Conservation (phyloP, 2,329 filamentous ascomycete genomes). For the Xylaria arbuscula region DNA sequence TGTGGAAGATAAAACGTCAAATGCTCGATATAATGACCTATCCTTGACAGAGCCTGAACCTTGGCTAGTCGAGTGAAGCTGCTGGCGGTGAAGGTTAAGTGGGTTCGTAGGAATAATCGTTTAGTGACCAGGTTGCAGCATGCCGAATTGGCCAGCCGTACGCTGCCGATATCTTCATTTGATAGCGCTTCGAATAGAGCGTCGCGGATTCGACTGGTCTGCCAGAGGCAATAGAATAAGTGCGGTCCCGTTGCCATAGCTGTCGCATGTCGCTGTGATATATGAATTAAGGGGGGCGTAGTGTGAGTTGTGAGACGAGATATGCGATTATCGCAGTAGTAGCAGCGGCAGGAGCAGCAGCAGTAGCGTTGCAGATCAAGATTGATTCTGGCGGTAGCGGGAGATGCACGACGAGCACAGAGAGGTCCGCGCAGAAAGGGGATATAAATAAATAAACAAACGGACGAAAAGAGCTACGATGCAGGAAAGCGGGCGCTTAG, state of each 20-base stretch:
- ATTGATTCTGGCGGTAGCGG: constrained; percentile 31
- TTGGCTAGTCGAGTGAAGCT: constrained; percentile 80
- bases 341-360: neutral
- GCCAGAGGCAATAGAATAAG: constrained; percentile 67
- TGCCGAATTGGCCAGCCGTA: constrained; percentile 76
- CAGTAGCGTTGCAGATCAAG: constrained; percentile 31
- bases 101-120: constrained; percentile 74
- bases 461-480: constrained; percentile 33
- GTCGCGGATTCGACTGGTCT: constrained; percentile 62
- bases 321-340: constrained; percentile 35
- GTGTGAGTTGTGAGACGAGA: constrained; percentile 31
- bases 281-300: constrained; percentile 36
- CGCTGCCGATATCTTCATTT: constrained; percentile 64
- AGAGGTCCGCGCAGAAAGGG: constrained; percentile 32
- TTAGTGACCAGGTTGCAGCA: constrained; percentile 77
- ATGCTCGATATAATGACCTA: constrained; percentile 82
- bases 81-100: constrained; percentile 76
- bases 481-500: constrained; percentile 44
- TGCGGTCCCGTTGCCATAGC: constrained; percentile 64
- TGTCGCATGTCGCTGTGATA: constrained; percentile 59
- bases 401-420: constrained; percentile 31
- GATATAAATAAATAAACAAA: constrained; percentile 37
- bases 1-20: constrained; percentile 83
- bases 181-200: constrained; percentile 61
- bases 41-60: constrained; percentile 77